Percentiles rank a stretch among this genome's conserved stretches.
These are phyloP conservation scores for Botryotinia globosa DNA, from an alignment of 2,329 filamentous ascomycete genomes.

Conservation along the genomic window DNA sequence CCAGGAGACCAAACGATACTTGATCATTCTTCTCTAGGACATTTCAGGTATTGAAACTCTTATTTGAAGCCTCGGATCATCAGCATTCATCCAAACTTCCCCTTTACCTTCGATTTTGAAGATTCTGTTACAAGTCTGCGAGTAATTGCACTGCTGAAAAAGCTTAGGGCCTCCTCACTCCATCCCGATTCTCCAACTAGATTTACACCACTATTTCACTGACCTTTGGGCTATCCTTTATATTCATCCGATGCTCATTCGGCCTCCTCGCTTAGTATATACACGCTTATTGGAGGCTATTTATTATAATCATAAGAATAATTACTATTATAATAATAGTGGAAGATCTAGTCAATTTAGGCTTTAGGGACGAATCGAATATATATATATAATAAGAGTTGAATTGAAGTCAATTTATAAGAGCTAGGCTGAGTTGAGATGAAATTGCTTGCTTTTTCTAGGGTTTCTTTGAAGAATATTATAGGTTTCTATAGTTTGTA, in stretches of 20 bases:
- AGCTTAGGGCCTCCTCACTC: not conserved
- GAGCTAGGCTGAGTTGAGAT: too few species aligned
- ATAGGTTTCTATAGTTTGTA: too few species aligned
- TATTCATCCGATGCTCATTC: not conserved
- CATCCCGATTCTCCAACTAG: not conserved
- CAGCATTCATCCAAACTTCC: not conserved
- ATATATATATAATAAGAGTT: too few species aligned
- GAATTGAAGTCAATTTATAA: too few species aligned
- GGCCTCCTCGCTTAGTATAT: not conserved
- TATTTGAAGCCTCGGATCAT: not conserved
- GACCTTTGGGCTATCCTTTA: not conserved
- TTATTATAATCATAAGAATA: too few species aligned
- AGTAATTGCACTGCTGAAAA: not conserved
- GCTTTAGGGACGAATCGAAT: too few species aligned
- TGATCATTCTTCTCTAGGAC: too few species aligned
- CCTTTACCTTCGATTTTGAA: not conserved
- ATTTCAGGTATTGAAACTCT: not conserved
- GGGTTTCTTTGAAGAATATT: too few species aligned
- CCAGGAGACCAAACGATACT: not conserved
- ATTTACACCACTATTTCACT: not conserved
- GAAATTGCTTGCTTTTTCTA: too few species aligned
- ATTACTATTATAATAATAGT: too few species aligned
- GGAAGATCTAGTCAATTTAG: too few species aligned
- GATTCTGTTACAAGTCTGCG: not conserved
- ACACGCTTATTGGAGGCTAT: too few species aligned